These are phyloP conservation scores for Fragosphaeria purpurea DNA, from an alignment of 2,329 filamentous ascomycete genomes.

Conservation along the genomic window DNA sequence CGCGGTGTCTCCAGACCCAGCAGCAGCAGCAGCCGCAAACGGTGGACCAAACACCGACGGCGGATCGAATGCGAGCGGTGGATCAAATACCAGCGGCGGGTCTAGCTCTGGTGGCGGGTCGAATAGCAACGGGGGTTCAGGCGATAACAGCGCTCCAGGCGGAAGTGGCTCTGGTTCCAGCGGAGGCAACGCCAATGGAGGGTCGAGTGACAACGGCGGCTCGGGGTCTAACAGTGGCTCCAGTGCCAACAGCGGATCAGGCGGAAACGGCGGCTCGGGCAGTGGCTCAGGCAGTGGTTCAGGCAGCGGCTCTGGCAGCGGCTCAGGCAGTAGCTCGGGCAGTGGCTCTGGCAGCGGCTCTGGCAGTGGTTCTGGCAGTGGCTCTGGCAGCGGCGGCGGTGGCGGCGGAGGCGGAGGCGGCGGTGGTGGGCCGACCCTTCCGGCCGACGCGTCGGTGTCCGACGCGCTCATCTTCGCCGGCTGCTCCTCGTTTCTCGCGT, in stretches of 20 bases:
- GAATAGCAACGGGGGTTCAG: no score
- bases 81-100: neutral
- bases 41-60: no score
- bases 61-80: no score
- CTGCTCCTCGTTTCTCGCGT: slow-evolving; percentile 6
- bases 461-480: slow-evolving; percentile 10
- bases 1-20: neutral
- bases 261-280: neutral
- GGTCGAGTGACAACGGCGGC: neutral
- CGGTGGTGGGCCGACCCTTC: neutral
- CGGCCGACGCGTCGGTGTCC: slow-evolving; percentile 4
- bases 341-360: neutral
- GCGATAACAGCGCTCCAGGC: no score
- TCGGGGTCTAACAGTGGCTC: neutral
- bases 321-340: neutral
- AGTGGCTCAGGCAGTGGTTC: neutral
- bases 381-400: neutral
- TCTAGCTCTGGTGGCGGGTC: neutral
- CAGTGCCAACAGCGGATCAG: neutral
- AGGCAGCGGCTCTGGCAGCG: neutral
- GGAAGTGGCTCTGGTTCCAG: neutral
- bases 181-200: no score
- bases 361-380: neutral
- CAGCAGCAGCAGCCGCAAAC: neutral
- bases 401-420: neutral